A percentile compares a stretch with the other conserved stretches of the same genome.
phyloP scores from a whole-genome alignment of 2,329 filamentous ascomycete genomes.

The Trichoderma aggressivum region DNA sequence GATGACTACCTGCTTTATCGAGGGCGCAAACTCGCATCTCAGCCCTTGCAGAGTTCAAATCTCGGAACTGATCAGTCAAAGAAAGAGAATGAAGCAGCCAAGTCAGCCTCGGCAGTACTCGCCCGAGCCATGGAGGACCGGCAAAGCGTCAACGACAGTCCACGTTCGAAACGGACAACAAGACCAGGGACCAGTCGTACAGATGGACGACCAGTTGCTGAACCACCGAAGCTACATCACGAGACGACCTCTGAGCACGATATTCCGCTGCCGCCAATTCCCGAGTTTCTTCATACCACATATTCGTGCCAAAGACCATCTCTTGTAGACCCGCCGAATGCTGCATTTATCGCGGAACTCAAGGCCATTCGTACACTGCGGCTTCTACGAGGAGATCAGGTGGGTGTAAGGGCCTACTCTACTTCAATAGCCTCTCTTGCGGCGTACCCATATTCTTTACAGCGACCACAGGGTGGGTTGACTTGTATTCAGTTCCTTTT shows the following conservation, averaged over 20 bases:
- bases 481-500: background rate
- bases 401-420: constrained; percentile 82
- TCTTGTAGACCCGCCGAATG: constrained; percentile 66
- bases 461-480: constrained; percentile 38
- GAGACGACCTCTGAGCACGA: constrained; percentile 80
- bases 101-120: constrained; percentile 21
- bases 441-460: constrained; percentile 65
- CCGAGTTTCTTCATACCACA: constrained; percentile 56
- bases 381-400: constrained; percentile 67
- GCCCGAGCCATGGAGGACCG: constrained; percentile 24
- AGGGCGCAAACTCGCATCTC: constrained; percentile 36
- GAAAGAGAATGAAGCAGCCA: background rate
- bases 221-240: constrained; percentile 49
- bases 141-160: background rate
- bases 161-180: constrained; percentile 7
- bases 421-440: constrained; percentile 79
- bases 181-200: background rate
- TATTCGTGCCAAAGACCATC: constrained; percentile 84
- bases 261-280: constrained; percentile 59
- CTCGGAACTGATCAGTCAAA: background rate
- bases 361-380: constrained; percentile 71
- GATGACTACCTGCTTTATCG: constrained; percentile 54
- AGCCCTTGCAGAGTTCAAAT: background rate
- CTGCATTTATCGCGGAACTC: constrained; percentile 69
- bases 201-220: background rate